Evolutionary conservation across 2,329 filamentous ascomycete species (phyloP).

Genomic region (Penicillium glabrum): DNA sequence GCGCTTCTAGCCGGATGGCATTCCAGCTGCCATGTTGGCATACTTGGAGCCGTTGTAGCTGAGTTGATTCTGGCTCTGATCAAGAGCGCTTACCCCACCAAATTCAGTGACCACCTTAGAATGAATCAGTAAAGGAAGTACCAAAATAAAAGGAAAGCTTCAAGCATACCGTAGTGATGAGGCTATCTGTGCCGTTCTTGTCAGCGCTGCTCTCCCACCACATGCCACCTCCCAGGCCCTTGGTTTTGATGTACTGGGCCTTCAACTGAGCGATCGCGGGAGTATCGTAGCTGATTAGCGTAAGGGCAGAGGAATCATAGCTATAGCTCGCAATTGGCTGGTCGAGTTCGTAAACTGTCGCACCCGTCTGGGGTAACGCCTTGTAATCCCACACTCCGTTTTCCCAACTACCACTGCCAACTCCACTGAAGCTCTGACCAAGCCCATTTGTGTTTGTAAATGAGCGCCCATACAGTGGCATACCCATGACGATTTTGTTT

Average conservation of each 20-base stretch:
- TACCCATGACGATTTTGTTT: slow-evolving; percentile 79
- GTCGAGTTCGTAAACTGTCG: slow-evolving; percentile 61
- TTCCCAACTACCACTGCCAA: slow-evolving; percentile 82
- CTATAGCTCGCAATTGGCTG: slow-evolving; percentile 69
- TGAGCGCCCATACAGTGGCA: slow-evolving; percentile 87
- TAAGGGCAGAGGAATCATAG: slow-evolving; percentile 61
- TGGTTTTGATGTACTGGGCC: slow-evolving; percentile 66
- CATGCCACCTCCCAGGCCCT: slow-evolving; percentile 82
- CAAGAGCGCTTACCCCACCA: background rate
- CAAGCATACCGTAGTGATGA: slow-evolving; percentile 59
- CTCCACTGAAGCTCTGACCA: slow-evolving; percentile 67
- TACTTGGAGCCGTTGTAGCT: background rate
- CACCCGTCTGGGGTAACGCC: slow-evolving; percentile 68
- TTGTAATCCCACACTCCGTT: slow-evolving; percentile 87
- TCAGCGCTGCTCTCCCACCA: slow-evolving; percentile 93
- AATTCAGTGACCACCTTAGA: background rate
- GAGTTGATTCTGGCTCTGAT: background rate
- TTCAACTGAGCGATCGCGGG: slow-evolving; percentile 67
- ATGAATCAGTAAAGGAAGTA: background rate
- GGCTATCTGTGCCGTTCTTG: slow-evolving; percentile 60
- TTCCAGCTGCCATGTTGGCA: background rate
- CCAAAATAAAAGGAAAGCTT: background rate
- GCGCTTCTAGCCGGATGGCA: background rate
- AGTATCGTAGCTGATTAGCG: slow-evolving; percentile 76
- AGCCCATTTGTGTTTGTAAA: slow-evolving; percentile 77